phyloP scores from a whole-genome alignment of 768 basidiomycete species.

The Naematelia aurantialba region DNA sequence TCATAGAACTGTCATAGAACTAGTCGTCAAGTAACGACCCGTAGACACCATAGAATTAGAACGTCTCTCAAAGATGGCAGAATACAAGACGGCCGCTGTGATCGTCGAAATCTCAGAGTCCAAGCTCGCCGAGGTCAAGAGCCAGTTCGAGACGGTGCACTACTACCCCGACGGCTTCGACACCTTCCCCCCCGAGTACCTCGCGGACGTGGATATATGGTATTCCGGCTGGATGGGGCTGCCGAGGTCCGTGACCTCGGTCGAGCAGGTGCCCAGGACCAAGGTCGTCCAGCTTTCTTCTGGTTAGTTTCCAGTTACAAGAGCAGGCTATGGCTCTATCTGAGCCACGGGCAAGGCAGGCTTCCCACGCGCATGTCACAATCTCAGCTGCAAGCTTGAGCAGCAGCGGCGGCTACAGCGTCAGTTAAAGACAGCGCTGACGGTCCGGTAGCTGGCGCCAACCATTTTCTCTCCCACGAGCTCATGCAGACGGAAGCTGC shows the following conservation, averaged over 20 bases:
- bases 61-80: not conserved
- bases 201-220: constrained; percentile 25
- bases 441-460: constrained; percentile 34
- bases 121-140: constrained; percentile 20
- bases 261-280: constrained; percentile 20
- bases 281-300: constrained; percentile 33
- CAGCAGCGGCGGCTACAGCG: too few relatives aligned
- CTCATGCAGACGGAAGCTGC: constrained; percentile 19
- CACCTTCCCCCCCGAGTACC: constrained; percentile 16
- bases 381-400: too few relatives aligned
- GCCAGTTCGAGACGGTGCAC: constrained; percentile 21
- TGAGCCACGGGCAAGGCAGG: too few relatives aligned
- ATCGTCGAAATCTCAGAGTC: constrained; percentile 12
- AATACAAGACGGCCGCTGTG: constrained; percentile 12
- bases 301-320: constrained; percentile 13
- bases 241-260: constrained; percentile 9
- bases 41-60: too few relatives aligned
- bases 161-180: constrained; percentile 29
- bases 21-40: not conserved
- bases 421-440: too few relatives aligned
- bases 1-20: too few relatives aligned
- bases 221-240: constrained; percentile 23
- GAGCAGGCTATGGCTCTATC: too few relatives aligned
- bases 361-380: too few relatives aligned
- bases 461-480: constrained; percentile 15